These are phyloP conservation scores for Diaporthe helianthi DNA, from an alignment of 2,329 filamentous ascomycete genomes.

Conservation along the genomic window DNA sequence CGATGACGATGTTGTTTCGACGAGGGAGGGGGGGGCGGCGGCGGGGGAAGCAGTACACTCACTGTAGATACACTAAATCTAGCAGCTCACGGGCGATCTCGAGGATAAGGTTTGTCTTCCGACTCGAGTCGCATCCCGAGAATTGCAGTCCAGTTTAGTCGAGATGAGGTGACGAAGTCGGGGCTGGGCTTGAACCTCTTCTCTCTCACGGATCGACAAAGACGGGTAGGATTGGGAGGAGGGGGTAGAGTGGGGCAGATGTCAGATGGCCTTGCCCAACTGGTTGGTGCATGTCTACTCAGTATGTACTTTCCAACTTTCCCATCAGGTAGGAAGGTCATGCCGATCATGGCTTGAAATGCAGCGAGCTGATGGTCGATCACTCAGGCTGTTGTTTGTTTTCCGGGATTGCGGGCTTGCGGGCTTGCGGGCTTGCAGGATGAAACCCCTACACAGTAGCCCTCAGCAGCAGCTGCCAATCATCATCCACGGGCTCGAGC, in stretches of 20 bases:
- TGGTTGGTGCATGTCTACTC: too few species aligned
- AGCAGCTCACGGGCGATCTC: neutral
- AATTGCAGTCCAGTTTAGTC: neutral
- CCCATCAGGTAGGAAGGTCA: neutral
- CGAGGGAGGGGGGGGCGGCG: neutral
- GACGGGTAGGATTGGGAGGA: constrained; percentile 1
- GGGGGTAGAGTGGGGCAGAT: too few species aligned
- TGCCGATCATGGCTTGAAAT: constrained; percentile 16
- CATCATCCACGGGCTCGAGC: constrained; percentile 14
- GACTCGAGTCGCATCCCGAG: neutral
- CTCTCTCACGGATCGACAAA: constrained; percentile 16
- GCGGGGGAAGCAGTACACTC: too few species aligned
- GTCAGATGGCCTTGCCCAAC: too few species aligned
- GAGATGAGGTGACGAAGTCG: neutral
- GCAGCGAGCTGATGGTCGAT: constrained; percentile 18
- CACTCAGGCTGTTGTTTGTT: neutral
- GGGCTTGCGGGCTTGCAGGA: neutral
- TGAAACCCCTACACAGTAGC: neutral
- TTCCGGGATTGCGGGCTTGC: neutral
- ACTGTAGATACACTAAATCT: too few species aligned
- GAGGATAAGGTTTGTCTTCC: neutral
- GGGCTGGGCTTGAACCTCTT: neutral
- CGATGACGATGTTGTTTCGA: neutral
- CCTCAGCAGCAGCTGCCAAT: neutral
- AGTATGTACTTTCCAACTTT: neutral